Evolutionary conservation across 176 grass and related monocot species (phyloP).

Genomic region (Oryza longistaminata): DNA sequence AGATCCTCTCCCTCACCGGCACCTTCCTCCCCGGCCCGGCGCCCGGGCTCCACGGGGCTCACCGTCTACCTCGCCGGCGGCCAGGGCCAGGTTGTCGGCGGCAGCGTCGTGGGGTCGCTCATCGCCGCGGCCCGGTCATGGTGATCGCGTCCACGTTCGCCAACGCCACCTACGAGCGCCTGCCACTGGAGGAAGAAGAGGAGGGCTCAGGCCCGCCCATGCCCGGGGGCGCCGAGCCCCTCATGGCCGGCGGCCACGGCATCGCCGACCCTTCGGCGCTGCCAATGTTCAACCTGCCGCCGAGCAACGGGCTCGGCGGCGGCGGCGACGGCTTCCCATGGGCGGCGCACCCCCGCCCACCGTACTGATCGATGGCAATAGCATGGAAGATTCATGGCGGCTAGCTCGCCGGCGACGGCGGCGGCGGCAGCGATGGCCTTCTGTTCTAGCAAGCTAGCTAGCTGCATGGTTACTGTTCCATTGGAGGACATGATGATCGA

Average conservation of each 20-base stretch:
- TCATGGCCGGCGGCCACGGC: constrained; percentile 49
- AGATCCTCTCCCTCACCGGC: constrained; percentile 89
- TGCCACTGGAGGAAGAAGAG: constrained; percentile 79
- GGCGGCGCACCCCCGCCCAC: constrained; percentile 56
- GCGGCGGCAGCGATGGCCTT: neutral
- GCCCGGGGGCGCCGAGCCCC: constrained; percentile 46
- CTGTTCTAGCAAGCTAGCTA: no score
- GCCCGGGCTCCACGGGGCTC: constrained; percentile 84
- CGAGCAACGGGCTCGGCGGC: constrained; percentile 49
- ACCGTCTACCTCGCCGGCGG: constrained; percentile 89
- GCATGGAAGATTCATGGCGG: neutral
- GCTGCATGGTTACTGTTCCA: constrained; percentile 58
- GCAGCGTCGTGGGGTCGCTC: constrained; percentile 77
- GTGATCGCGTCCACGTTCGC: constrained; percentile 96
- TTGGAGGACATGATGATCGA: constrained; percentile 30
- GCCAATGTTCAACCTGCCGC: constrained; percentile 73
- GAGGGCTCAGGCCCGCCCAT: constrained; percentile 45
- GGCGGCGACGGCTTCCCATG: constrained; percentile 66
- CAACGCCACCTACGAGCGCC: constrained; percentile 90
- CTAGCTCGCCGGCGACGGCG: neutral
- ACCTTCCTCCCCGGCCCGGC: constrained; percentile 88
- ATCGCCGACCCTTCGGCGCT: constrained; percentile 69
- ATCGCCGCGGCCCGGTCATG: constrained; percentile 79
- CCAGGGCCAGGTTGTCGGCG: constrained; percentile 90
- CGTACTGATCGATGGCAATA: constrained; percentile 51